phyloP scores from a whole-genome alignment of 306 rosid species.

The Vicia villosa region DNA sequence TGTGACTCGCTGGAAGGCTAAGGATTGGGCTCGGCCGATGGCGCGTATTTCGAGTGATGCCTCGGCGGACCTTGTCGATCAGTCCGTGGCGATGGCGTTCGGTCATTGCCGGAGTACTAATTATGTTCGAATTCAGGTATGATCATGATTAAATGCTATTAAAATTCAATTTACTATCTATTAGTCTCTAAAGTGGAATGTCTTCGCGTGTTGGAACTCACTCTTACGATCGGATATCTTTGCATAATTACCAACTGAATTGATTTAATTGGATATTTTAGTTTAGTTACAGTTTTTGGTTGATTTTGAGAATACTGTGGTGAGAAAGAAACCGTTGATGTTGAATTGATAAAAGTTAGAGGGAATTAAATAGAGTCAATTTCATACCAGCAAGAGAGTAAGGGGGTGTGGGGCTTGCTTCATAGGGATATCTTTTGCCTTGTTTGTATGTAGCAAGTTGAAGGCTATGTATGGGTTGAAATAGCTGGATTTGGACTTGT shows the following conservation, averaged over 20 bases:
- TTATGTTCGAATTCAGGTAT: constrained; percentile 96
- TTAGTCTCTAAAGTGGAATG: no score
- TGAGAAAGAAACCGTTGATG: no score
- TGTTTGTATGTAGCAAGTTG: constrained; percentile 50
- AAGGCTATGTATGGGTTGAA: constrained; percentile 39
- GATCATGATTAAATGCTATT: no score
- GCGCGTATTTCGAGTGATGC: constrained; percentile 83
- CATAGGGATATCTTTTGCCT: constrained; percentile 32
- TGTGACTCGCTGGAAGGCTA: constrained; percentile 78
- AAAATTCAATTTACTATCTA: no score
- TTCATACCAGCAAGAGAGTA: constrained; percentile 45
- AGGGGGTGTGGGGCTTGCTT: constrained; percentile 46
- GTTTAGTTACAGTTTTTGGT: neutral
- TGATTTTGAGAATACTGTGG: no score
- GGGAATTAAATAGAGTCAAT: constrained; percentile 48
- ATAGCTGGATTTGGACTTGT: constrained; percentile 58
- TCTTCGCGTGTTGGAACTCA: no score
- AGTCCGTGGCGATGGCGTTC: constrained; percentile 94
- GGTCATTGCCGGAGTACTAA: constrained; percentile 72
- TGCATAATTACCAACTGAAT: no score
- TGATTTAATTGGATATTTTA: no score
- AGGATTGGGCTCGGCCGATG: constrained; percentile 94
- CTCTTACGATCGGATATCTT: no score
- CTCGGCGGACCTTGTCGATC: constrained; percentile 90
- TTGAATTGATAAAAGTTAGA: constrained; percentile 39